Evolutionary conservation across 345 rosid species (phyloP).

Genomic region (Moringa oleifera): DNA sequence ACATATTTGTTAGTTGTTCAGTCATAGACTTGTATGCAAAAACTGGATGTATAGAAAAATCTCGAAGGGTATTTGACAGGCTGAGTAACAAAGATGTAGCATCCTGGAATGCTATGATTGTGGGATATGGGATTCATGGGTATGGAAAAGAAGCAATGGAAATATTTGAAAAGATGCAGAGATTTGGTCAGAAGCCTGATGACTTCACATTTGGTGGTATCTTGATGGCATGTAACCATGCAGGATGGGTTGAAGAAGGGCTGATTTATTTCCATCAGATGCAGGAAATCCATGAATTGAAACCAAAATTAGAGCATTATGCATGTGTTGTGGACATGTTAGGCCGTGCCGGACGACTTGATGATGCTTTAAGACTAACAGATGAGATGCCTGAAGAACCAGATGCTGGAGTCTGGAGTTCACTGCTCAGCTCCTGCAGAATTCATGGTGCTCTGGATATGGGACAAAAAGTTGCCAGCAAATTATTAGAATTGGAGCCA

Average conservation of each 20-base stretch:
- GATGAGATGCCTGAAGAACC: conserved; percentile 58
- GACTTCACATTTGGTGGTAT: conserved; percentile 49
- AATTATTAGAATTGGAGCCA: conserved; percentile 49
- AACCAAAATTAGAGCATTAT: conserved; percentile 63
- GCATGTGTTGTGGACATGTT: conserved; percentile 69
- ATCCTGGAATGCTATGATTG: conserved; percentile 58
- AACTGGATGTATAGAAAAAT: conserved; percentile 41
- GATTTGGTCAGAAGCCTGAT: conserved; percentile 42
- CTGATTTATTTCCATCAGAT: conserved; percentile 45
- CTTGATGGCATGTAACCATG: conserved; percentile 57
- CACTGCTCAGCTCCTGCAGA: conserved; percentile 65
- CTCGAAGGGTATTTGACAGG: conserved; percentile 35
- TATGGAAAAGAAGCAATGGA: conserved; percentile 40
- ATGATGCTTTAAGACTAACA: conserved; percentile 39
- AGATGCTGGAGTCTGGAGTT: conserved; percentile 54
- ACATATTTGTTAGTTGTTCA: conserved; percentile 40
- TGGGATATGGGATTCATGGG: conserved; percentile 66
- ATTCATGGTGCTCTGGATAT: conserved; percentile 33
- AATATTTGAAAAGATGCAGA: conserved; percentile 57
- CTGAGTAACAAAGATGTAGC: conserved; percentile 34
- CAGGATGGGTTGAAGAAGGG: conserved; percentile 49
- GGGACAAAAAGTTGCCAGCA: conserved; percentile 51
- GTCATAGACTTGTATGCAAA: conserved; percentile 67
- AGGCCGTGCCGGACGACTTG: conserved; percentile 54
- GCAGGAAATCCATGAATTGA: conserved; percentile 25